These are phyloP conservation scores for Globisporangium nunn DNA, from an alignment of 352 stramenopile genomes.

Conservation along the genomic window DNA sequence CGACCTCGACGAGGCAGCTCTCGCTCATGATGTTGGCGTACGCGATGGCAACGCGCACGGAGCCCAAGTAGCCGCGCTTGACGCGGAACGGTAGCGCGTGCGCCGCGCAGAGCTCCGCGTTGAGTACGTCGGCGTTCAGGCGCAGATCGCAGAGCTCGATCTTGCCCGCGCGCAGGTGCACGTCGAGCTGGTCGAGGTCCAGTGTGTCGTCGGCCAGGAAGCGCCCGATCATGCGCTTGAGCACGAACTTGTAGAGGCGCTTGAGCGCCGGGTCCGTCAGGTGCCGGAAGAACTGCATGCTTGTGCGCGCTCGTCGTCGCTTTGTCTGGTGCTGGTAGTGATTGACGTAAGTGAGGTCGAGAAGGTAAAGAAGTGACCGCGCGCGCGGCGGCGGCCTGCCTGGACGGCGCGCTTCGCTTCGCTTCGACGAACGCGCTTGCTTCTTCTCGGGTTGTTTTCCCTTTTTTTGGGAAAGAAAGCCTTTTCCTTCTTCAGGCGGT, in stretches of 20 bases:
- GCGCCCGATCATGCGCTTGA: slow-evolving; percentile 85
- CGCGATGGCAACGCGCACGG: slow-evolving; percentile 75
- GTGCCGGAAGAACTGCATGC: slow-evolving; percentile 86
- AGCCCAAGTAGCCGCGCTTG: slow-evolving; percentile 82
- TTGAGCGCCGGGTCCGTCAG: slow-evolving; percentile 86
- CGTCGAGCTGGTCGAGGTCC: slow-evolving; percentile 82
- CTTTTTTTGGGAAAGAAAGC: slow-evolving; percentile 1
- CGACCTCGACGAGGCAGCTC: slow-evolving; percentile 82
- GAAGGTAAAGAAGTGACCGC: not conserved
- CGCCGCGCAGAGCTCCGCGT: slow-evolving; percentile 65
- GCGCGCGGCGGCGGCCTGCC: no score
- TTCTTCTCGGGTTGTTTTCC: slow-evolving; percentile 2
- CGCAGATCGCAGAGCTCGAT: slow-evolving; percentile 80
- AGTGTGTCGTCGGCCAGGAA: slow-evolving; percentile 79
- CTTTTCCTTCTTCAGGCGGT: not conserved
- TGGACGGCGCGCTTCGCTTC: slow-evolving; percentile 1
- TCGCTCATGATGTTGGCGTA: slow-evolving; percentile 87
- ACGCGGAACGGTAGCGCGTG: slow-evolving; percentile 73
- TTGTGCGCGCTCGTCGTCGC: not conserved
- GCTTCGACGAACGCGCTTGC: not conserved
- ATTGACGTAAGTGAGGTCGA: no score
- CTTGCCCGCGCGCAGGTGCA: slow-evolving; percentile 67
- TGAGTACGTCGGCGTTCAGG: slow-evolving; percentile 74
- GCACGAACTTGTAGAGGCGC: slow-evolving; percentile 88
- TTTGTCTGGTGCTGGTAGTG: not conserved